Evolutionary conservation across 2,329 filamentous ascomycete species (phyloP), one percentile per base, ranked within the genome.

Genomic region (Aureobasidium sp.): DNA sequence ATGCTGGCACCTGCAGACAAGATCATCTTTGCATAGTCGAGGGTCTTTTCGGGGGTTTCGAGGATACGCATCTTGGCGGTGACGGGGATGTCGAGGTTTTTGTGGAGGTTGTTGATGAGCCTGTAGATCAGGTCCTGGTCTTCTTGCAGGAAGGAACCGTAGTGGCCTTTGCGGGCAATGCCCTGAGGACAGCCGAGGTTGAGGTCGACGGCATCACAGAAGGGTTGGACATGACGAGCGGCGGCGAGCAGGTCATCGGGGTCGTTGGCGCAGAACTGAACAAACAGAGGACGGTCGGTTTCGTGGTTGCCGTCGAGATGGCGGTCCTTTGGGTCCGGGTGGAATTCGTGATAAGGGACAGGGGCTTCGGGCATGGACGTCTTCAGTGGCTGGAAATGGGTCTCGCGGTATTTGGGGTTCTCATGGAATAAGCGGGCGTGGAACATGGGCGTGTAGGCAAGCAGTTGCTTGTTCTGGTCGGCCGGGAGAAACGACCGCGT

Each of bases 101-200:
- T 81, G 71, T 97, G 90, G 49, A 97, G 78, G n/a, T 79, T 90
- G 68, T 87, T 87, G 70, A 99, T 90, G 70, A 99, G 79, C n/a
- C 80, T 80, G 70, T 87, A 88, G 62, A 99, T 89, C 61, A 96
- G 78, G 27, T 86, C 84, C 79, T 91, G 91, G 69, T 97, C 89
- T 73, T 99, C 94, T 74, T 99, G 94, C 67, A 99, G 75, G 70
- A 97, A 99, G 0, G 93, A 88, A 27, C 94, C 94, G 70, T 99
- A 99, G 72, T 90, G 87, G 9, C 94, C 94, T 72, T 89, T 89
- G 72, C 85, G 85, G 36, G 94, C 94, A 67, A 99, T 99, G 1
- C 93, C 93, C 72, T 99, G 94, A 0, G 94, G 94, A 75, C 94
- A 99, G 8, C 94, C 94, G 5, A 99, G 80, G 72, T 99, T 99